These are phyloP conservation scores for Termitomyces bulborhizus DNA, from an alignment of 768 basidiomycete genomes.

Conservation along the genomic window DNA sequence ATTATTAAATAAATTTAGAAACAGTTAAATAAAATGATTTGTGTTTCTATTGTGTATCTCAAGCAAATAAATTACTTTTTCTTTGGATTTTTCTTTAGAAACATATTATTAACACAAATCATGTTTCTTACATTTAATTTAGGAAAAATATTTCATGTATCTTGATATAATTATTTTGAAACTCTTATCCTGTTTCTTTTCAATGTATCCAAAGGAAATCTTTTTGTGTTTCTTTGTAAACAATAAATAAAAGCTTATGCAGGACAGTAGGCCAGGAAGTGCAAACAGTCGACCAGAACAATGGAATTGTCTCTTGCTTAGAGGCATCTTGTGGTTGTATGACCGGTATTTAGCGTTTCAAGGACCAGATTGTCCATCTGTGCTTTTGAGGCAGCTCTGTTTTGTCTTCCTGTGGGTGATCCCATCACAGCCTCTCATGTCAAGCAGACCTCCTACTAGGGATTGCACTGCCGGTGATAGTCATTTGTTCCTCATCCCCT, in stretches of 20 bases:
- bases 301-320: slow-evolving; percentile 13
- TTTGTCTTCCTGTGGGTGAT: slow-evolving; percentile 12
- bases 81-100: too few species aligned
- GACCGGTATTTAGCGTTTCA: not conserved
- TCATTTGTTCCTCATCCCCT: slow-evolving; percentile 37
- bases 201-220: too few species aligned
- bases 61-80: too few species aligned
- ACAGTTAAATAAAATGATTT: too few species aligned
- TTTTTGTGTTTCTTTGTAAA: too few species aligned
- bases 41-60: too few species aligned
- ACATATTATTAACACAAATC: too few species aligned
- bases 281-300: slow-evolving; percentile 45
- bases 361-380: not conserved
- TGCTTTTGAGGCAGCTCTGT: slow-evolving; percentile 1
- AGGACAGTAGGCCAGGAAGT: slow-evolving; percentile 68
- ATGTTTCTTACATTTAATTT: too few species aligned
- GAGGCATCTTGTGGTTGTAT: not conserved
- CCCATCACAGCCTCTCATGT: slow-evolving; percentile 18
- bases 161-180: too few species aligned
- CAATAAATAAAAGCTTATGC: slow-evolving; percentile 62
- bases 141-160: too few species aligned
- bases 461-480: slow-evolving; percentile 33
- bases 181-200: too few species aligned
- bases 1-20: too few species aligned
- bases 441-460: slow-evolving; percentile 17